phyloP scores from a whole-genome alignment of 345 rosid genomes.

The Eucalyptus globulus region DNA sequence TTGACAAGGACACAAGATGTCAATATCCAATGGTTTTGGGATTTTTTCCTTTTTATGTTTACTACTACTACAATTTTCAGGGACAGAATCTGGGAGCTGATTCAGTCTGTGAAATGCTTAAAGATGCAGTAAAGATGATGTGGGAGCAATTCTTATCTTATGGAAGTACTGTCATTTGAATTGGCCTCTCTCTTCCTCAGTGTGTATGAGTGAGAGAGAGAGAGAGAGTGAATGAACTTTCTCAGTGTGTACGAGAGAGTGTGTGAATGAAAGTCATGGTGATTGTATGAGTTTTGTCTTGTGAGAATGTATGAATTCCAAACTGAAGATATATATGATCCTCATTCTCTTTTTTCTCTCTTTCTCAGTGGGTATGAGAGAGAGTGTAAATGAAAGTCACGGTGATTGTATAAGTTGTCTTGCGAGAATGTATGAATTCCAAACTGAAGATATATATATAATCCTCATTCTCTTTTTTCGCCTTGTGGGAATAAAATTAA shows the following conservation, averaged over 20 bases:
- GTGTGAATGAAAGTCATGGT: not conserved
- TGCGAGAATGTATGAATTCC: not conserved
- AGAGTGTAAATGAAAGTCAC: not conserved
- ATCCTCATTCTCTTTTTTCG: not conserved
- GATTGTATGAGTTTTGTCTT: not conserved
- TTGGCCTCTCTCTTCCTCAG: not conserved
- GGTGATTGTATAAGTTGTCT: not conserved
- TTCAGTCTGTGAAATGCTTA: slow-evolving; percentile 7
- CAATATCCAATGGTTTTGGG: not conserved
- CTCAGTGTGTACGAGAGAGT: not conserved
- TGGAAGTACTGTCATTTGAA: not conserved
- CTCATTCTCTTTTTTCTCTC: not conserved
- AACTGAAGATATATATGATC: not conserved
- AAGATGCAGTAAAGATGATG: slow-evolving; percentile 21
- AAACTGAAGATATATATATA: not conserved
- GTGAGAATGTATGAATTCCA: not conserved
- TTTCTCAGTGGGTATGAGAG: not conserved
- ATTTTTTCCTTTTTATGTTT: not conserved
- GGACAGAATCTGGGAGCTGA: slow-evolving; percentile 1
- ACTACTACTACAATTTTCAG: not conserved
- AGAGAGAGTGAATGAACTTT: not conserved
- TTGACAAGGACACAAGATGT: not conserved
- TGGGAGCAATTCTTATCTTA: slow-evolving; percentile 23
- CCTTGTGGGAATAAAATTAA: not conserved
- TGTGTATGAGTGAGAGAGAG: not conserved